Base-by-base conservation (phyloP, 2,329 filamentous ascomycete genomes). In the Xylaria sp. region DNA sequence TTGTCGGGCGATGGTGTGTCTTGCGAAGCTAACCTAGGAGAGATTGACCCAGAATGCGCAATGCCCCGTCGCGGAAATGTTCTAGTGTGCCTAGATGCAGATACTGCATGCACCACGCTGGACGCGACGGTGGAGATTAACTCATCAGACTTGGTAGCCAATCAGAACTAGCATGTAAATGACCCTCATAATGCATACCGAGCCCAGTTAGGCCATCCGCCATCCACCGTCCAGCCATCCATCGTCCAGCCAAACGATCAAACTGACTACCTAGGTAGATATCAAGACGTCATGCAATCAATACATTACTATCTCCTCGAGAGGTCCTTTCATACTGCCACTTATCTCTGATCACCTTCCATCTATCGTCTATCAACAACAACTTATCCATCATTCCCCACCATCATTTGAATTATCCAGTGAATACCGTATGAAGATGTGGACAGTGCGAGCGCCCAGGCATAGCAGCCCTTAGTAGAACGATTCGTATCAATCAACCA, bases 81-180 rank as follows among this genome's bases (percentile, higher is more conserved):
- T n/a, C n/a, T n/a, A n/a, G n/a, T n/a, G 29, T 33, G 6, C 29
- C 6, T 11, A 11, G 11, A 15, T 29, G 43, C 43, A 29, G 5
- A 9, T 29, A 9, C 27, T 27, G 43, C 27, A 19, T 15, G 21
- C 15, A 46, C 11, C 29, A 21, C 13, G 38, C 35, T 29, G 19
- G 37, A 53, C 61, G 61, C 61, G 61, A 63, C 54, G 27, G 58
- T 27, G 48, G 53, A 54, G 55, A 54, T 54, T 54, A n/a, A 17
- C 10, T 23, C 5, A 25, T 31, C 23, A 21, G 38, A 27, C n/a
- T 59, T 13, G 48, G 46, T 58, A 58, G 10, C 61, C 61, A 64
- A 64, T 61, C 49, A 57, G 46, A 48, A 6, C 13, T 33, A 25
- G 44, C 58, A 38, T 31, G 3, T 41, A 48, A 21, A 33, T 44